These are phyloP conservation scores for Monosporozyma servazzii DNA, from an alignment of 805 yeast genomes.

Conservation along the genomic window DNA sequence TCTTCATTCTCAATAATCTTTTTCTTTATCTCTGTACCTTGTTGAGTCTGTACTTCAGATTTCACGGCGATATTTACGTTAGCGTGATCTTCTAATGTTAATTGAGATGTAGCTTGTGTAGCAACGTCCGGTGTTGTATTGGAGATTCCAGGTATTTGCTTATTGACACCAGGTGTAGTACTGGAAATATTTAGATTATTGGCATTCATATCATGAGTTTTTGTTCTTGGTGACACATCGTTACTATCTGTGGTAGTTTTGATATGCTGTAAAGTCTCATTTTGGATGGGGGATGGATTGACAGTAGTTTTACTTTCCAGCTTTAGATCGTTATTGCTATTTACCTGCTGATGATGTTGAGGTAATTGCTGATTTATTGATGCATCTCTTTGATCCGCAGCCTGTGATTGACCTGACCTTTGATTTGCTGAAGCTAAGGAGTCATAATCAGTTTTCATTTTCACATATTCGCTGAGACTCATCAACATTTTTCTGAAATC, in stretches of 20 bases:
- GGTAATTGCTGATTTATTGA: conserved; percentile 1
- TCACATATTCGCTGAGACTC: conserved; percentile 25
- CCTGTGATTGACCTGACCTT: conserved; percentile 2
- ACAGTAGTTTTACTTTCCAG: neutral
- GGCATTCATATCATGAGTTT: neutral
- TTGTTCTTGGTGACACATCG: neutral
- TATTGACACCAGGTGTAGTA: neutral
- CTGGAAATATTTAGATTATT: neutral
- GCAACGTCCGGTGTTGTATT: neutral
- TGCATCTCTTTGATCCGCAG: neutral
- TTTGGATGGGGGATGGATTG: neutral
- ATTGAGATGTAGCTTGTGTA: neutral
- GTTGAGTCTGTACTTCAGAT: neutral
- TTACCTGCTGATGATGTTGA: neutral
- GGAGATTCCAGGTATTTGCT: neutral
- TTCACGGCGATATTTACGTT: neutral
- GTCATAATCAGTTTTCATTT: conserved; percentile 7
- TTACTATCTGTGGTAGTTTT: neutral
- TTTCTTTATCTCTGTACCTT: neutral
- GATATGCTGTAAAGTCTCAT: neutral
- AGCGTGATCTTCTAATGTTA: neutral
- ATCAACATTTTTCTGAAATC: conserved; percentile 26
- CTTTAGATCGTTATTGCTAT: neutral
- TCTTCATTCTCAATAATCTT: neutral
- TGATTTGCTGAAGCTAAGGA: neutral